phyloP scores from a whole-genome alignment of 2,329 filamentous ascomycete species.

The Botrytis medusae region DNA sequence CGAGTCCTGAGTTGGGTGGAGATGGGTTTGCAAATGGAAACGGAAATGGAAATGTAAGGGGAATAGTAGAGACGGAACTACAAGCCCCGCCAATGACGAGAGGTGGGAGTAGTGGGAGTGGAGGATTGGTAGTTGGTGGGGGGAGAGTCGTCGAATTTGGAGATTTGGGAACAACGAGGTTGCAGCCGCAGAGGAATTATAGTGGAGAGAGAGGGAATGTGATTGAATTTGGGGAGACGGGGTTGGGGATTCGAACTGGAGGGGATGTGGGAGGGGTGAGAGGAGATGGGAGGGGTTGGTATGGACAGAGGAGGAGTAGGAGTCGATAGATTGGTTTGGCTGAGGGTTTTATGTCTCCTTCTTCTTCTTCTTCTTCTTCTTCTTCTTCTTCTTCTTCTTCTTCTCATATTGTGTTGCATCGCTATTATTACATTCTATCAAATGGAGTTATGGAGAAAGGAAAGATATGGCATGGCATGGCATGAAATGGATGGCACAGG shows the following conservation, averaged over 20 bases:
- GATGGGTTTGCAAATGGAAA: neutral
- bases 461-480: neutral
- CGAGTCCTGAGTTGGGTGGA: neutral
- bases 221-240: neutral
- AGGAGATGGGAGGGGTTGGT: slow-evolving; percentile 2
- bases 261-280: neutral
- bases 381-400: neutral
- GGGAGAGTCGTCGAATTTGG: slow-evolving; percentile 34
- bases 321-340: neutral
- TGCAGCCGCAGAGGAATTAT: neutral
- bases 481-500: neutral
- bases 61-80: neutral
- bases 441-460: neutral
- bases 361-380: neutral
- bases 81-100: slow-evolving; percentile 23
- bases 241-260: neutral
- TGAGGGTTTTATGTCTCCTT: neutral
- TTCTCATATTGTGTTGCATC: neutral
- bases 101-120: slow-evolving; percentile 25
- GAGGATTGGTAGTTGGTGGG: slow-evolving; percentile 25
- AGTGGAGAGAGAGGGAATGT: neutral
- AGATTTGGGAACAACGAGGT: slow-evolving; percentile 22
- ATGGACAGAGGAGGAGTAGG: neutral
- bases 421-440: neutral
- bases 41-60: neutral